Conservation (phyloP, 768 basidiomycete species). For the Daedaleopsis sinensis region DNA sequence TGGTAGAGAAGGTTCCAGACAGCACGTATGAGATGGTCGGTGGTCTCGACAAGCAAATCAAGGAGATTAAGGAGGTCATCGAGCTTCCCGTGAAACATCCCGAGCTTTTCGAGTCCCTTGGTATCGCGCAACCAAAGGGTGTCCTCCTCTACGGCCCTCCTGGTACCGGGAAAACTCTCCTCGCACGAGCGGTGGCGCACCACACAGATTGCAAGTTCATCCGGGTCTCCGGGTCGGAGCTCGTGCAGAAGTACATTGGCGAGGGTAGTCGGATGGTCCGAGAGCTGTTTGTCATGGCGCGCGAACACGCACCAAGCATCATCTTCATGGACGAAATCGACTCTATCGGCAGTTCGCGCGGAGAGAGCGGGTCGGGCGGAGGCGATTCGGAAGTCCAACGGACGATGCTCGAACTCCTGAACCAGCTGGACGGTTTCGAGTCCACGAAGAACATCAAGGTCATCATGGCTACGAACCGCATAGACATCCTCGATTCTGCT, state of each 20-base stretch:
- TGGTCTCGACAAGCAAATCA: conserved; percentile 96
- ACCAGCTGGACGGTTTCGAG: conserved; percentile 70
- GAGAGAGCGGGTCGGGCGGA: conserved; percentile 69
- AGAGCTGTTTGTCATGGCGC: conserved; percentile 97
- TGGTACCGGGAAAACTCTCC: conserved; percentile 93
- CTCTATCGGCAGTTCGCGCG: conserved; percentile 91
- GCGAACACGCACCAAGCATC: conserved; percentile 96
- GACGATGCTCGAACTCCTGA: conserved; percentile 67
- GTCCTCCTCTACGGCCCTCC: conserved; percentile 95
- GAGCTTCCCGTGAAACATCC: conserved; percentile 97
- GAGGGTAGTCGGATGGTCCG: conserved; percentile 97
- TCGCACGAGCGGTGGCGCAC: conserved; percentile 95
- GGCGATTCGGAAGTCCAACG: conserved; percentile 71
- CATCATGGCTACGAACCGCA: conserved; percentile 98
- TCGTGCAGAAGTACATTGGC: conserved; percentile 98
- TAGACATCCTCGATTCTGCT: conserved; percentile 95
- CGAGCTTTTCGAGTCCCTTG: conserved; percentile 93
- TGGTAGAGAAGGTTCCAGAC: conserved; percentile 99
- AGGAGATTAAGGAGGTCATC: conserved; percentile 99
- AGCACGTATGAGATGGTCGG: conserved; percentile 99
- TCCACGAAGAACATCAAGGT: conserved; percentile 84
- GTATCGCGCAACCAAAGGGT: conserved; percentile 97
- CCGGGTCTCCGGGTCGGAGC: conserved; percentile 88
- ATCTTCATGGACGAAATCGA: conserved; percentile 99
- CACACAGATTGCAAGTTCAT: conserved; percentile 99